These are phyloP conservation scores for Colletotrichum horii DNA, from an alignment of 2,329 filamentous ascomycete genomes.

Conservation along the genomic window DNA sequence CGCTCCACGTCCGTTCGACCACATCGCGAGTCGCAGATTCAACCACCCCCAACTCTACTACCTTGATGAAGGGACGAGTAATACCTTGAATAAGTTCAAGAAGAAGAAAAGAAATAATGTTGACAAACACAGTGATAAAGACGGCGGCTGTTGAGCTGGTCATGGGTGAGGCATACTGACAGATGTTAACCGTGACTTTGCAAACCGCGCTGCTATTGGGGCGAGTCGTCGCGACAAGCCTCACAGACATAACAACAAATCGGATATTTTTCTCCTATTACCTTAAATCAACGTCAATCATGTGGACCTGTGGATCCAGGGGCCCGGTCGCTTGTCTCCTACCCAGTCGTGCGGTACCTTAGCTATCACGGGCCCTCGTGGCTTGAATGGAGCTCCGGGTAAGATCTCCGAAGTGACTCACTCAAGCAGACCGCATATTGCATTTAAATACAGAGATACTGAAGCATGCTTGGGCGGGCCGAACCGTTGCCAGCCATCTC, in stretches of 20 bases:
- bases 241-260: neutral
- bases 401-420: neutral
- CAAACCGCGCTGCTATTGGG: neutral
- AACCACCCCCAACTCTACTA: neutral
- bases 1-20: neutral
- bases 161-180: too few species aligned
- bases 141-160: too few species aligned
- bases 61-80: neutral
- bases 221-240: neutral
- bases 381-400: neutral
- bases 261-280: rapidly evolving
- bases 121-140: too few species aligned
- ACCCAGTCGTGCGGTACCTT: neutral
- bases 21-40: neutral
- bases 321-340: neutral
- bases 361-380: neutral
- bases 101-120: too few species aligned
- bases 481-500: neutral
- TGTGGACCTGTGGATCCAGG: neutral
- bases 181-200: too few species aligned
- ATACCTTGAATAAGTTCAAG: too few species aligned
- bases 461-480: neutral
- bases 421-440: neutral
- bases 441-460: neutral
- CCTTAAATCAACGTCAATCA: neutral